Evolutionary conservation across 2,329 filamentous ascomycete species (phyloP).

Genomic region (Sporothrix pallida): DNA sequence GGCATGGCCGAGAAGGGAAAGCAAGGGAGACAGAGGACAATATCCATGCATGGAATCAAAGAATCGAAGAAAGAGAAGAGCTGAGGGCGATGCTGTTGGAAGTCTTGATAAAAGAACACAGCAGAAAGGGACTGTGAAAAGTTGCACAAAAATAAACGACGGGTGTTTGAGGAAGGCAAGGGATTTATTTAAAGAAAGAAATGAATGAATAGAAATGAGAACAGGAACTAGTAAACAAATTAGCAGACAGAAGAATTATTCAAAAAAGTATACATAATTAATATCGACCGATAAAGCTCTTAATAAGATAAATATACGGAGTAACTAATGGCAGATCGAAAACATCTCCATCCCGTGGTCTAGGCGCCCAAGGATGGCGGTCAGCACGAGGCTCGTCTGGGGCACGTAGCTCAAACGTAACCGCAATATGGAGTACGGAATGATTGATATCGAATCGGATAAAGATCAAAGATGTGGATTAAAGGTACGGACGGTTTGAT

Average conservation of each 20-base stretch:
- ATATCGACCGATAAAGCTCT: too few relatives aligned
- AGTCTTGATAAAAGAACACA: neutral
- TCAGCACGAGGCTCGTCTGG: constrained; percentile 3
- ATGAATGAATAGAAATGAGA: neutral
- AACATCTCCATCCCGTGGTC: neutral
- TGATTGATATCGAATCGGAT: too few relatives aligned
- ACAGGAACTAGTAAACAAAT: neutral
- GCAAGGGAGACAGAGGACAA: neutral
- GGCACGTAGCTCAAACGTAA: neutral
- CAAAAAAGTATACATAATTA: neutral
- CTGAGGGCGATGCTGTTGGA: too few relatives aligned
- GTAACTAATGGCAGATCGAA: too few relatives aligned
- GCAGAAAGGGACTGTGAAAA: neutral
- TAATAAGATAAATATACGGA: too few relatives aligned
- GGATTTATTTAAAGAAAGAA: too few relatives aligned
- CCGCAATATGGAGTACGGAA: neutral
- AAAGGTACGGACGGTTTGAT: too few relatives aligned
- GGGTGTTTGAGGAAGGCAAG: too few relatives aligned
- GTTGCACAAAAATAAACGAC: too few relatives aligned
- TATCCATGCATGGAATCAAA: neutral
- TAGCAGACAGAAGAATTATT: neutral
- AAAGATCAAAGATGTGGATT: too few relatives aligned
- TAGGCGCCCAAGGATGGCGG: neutral
- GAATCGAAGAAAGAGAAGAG: neutral
- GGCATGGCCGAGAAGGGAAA: neutral